Evolutionary conservation across 768 basidiomycete genomes (phyloP).

Genomic region (Mrakia frigida): DNA sequence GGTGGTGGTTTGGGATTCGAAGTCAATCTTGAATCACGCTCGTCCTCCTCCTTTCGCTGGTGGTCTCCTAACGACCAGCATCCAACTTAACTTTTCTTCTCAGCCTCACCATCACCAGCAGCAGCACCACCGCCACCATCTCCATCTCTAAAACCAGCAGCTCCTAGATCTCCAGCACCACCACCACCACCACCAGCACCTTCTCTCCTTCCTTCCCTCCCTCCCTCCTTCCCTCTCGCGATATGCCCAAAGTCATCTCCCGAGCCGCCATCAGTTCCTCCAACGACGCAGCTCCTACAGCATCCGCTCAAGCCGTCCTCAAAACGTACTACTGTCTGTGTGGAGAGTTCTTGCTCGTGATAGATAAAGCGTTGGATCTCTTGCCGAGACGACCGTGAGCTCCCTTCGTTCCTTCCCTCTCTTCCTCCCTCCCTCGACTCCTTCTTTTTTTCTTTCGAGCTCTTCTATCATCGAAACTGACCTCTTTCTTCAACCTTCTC

Average conservation of each 20-base stretch:
- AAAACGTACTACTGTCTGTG: conserved; percentile 46
- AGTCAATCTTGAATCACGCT: neutral
- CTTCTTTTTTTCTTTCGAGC: no score
- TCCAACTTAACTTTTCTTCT: neutral
- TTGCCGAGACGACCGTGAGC: conserved; percentile 42
- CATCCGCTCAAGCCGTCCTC: conserved; percentile 43
- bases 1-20: neutral
- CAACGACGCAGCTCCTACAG: conserved; percentile 46
- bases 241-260: conserved; percentile 88
- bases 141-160: no score
- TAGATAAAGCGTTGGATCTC: conserved; percentile 43
- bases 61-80: no score
- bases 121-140: no score
- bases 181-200: no score
- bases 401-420: neutral
- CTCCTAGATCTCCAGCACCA: no score
- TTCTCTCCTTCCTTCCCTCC: neutral
- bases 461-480: no score
- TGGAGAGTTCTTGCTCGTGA: conserved; percentile 45
- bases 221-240: neutral
- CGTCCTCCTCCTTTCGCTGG: no score
- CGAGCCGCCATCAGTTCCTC: conserved; percentile 84
- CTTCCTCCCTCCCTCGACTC: no score
- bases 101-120: neutral
- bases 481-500: conserved; percentile 19